Conservation (phyloP, 1,284 basidiomycete species). For the Xerocomus minutiporus region DNA sequence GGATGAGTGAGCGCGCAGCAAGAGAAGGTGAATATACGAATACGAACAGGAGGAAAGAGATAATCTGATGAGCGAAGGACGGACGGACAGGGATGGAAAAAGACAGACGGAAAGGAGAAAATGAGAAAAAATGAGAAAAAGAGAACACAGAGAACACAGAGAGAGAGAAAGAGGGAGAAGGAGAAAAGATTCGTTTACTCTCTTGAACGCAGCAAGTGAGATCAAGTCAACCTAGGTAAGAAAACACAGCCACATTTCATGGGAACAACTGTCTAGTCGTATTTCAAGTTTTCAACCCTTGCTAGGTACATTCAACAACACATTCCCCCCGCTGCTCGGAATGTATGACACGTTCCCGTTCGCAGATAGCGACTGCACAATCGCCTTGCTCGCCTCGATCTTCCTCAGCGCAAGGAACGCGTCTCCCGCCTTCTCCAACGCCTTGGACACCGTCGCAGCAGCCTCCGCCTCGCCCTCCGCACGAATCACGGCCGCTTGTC, state of each 20-base stretch:
- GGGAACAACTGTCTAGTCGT: constrained; percentile 15
- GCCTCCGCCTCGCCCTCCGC: constrained; percentile 99
- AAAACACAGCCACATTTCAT: constrained; percentile 27
- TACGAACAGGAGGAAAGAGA: constrained; percentile 39
- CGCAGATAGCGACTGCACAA: constrained; percentile 74
- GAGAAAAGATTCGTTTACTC: constrained; percentile 17
- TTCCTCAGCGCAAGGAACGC: constrained; percentile 93
- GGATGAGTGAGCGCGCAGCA: neutral
- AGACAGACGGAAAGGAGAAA: constrained; percentile 37
- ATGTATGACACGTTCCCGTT: constrained; percentile 88
- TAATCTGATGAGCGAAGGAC: constrained; percentile 35
- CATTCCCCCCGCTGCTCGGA: constrained; percentile 73
- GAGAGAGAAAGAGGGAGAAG: constrained; percentile 17
- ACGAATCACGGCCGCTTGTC: constrained; percentile 95
- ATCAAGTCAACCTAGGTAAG: constrained; percentile 20
- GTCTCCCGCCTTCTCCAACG: constrained; percentile 93
- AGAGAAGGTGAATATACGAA: constrained; percentile 15
- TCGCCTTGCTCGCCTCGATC: constrained; percentile 98
- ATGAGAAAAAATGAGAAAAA: constrained; percentile 43
- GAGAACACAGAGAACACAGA: constrained; percentile 43
- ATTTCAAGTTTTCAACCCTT: constrained; percentile 31
- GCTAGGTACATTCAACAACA: constrained; percentile 79
- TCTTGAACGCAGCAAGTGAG: constrained; percentile 18
- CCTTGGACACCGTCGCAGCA: constrained; percentile 85
- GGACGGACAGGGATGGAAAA: constrained; percentile 37